Conservation (phyloP, 202 grass and related monocot species). For the Schoenoplectus triqueter region DNA sequence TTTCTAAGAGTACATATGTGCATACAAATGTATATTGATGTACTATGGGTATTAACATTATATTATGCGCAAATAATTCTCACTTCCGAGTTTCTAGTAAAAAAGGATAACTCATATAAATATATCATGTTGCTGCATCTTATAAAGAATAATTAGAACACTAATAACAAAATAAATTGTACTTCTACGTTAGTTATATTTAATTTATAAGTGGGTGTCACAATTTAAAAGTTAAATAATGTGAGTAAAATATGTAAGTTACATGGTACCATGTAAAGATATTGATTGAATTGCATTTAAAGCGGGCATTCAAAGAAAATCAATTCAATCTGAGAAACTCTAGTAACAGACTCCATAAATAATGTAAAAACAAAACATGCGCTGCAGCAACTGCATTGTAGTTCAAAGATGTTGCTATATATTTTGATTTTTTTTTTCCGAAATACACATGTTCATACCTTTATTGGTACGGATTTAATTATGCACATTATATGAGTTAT, state of each 20-base stretch:
- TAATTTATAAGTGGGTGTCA: background rate
- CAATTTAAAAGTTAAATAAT: background rate
- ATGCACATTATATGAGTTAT: too few species aligned
- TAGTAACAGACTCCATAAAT: conserved; percentile 10
- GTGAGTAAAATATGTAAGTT: background rate
- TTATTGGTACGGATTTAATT: too few species aligned
- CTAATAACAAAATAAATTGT: background rate
- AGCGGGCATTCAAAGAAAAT: conserved; percentile 17
- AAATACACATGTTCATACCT: too few species aligned
- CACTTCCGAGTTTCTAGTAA: too few species aligned
- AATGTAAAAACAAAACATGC: conserved; percentile 20
- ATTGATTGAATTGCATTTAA: conserved; percentile 7
- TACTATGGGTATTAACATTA: too few species aligned
- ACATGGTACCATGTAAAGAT: background rate
- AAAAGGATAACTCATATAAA: background rate
- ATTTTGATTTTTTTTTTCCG: too few species aligned
- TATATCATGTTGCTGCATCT: background rate
- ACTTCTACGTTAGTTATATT: background rate
- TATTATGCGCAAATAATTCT: too few species aligned
- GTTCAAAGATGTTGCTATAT: background rate
- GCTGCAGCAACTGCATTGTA: background rate
- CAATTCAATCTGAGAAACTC: conserved; percentile 28
- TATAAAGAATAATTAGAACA: background rate
- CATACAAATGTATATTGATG: too few species aligned
- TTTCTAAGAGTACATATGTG: too few species aligned